A percentile compares a stretch with the other conserved stretches of the same genome.
Conservation (phyloP, 2,329 filamentous ascomycete species). For the Aspergillus fumigatus region DNA sequence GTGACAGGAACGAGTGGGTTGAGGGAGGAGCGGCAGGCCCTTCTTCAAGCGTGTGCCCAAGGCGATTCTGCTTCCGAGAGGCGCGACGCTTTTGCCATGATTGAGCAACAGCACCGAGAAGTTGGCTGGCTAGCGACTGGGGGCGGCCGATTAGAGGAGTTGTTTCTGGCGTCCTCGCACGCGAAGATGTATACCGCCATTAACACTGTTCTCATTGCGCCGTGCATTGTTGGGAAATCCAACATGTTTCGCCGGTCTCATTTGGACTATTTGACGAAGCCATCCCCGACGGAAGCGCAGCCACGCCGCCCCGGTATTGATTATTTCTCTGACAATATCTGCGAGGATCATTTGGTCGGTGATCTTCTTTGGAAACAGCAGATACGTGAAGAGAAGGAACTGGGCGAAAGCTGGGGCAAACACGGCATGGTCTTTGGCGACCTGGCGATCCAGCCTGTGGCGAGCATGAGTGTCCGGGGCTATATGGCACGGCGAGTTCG, state of each 20-base stretch:
- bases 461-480: slow-evolving; percentile 68
- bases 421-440: slow-evolving; percentile 83
- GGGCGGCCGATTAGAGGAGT: slow-evolving; percentile 84
- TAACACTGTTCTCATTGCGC: slow-evolving; percentile 84
- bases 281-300: slow-evolving; percentile 46
- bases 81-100: neutral
- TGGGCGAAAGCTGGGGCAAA: slow-evolving; percentile 55
- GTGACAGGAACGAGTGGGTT: slow-evolving; percentile 36
- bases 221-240: slow-evolving; percentile 93
- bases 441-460: slow-evolving; percentile 83
- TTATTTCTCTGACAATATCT: slow-evolving; percentile 93
- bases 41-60: slow-evolving; percentile 19
- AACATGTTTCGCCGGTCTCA: slow-evolving; percentile 98
- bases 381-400: slow-evolving; percentile 33
- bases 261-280: slow-evolving; percentile 64
- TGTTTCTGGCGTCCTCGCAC: slow-evolving; percentile 90
- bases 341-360: slow-evolving; percentile 94
- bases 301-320: slow-evolving; percentile 66
- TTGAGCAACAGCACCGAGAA: slow-evolving; percentile 11
- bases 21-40: slow-evolving; percentile 22
- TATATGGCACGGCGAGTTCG: slow-evolving; percentile 78
- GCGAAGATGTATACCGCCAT: slow-evolving; percentile 98
- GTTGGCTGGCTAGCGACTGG: slow-evolving; percentile 40
- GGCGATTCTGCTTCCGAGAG: slow-evolving; percentile 4
- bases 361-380: slow-evolving; percentile 74